Evolutionary conservation across 495 filamentous ascomycete genomes (phyloP).

Genomic region (Penicillium taxi): DNA sequence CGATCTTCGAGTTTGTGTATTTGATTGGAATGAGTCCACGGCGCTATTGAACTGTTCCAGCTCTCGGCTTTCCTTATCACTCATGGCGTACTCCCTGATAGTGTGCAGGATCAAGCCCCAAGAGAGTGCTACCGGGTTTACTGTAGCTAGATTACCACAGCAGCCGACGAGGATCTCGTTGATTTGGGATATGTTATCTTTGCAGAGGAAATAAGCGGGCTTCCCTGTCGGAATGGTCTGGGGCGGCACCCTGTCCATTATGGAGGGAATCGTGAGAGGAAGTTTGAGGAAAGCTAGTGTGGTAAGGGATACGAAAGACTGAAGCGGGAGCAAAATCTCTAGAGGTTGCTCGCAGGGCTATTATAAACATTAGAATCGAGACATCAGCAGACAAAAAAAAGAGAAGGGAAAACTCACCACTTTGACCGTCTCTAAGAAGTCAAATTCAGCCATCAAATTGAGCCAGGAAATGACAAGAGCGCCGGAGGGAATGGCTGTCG

Average conservation of each 20-base stretch:
- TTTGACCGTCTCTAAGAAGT: constrained; percentile 54
- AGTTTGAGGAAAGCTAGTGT: constrained; percentile 69
- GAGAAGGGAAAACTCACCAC: constrained; percentile 37
- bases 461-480: constrained; percentile 66
- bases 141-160: constrained; percentile 42
- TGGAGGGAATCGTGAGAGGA: constrained; percentile 31
- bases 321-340: constrained; percentile 53
- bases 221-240: constrained; percentile 20
- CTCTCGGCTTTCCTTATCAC: constrained; percentile 51
- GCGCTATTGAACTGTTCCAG: constrained; percentile 55
- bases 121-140: constrained; percentile 61
- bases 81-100: constrained; percentile 52
- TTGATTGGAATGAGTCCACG: constrained; percentile 44
- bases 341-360: constrained; percentile 37
- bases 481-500: constrained; percentile 46
- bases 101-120: constrained; percentile 71
- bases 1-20: constrained; percentile 23
- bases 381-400: neutral
- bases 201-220: constrained; percentile 54
- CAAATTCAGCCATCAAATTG: constrained; percentile 52
- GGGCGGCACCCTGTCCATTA: constrained; percentile 17
- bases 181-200: constrained; percentile 53
- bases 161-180: constrained; percentile 51
- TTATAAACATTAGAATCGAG: constrained; percentile 19
- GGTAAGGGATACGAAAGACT: constrained; percentile 59